Evolutionary conservation across 2,329 filamentous ascomycete species (phyloP), one percentile per base, ranked within the genome.

Genomic region (Pseudogymnoascus sp.): DNA sequence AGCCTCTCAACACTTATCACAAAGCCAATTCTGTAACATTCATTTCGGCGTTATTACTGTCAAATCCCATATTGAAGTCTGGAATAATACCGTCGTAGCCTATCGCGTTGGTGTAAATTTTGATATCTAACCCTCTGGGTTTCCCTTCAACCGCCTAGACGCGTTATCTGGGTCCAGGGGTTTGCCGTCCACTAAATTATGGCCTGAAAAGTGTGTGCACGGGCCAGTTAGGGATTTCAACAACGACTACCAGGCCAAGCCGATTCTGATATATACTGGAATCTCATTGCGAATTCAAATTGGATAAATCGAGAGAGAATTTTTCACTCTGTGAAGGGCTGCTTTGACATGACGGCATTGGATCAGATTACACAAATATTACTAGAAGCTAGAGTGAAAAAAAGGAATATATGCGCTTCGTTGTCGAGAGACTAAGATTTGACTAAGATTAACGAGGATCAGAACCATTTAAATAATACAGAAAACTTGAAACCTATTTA

Each of bases 101-200:
- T 21, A 21, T 21, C 21, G 21, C 28, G 28, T 34, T 34, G 14
- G 25, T 53, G 23, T 56, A 8, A 14, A 36, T 18, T 21, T 18
- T 56, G 50, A 36, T 56, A 56, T 21, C 11, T 36, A 34, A 56
- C 46, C 7, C 28, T 28, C 50, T 21, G 28, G 4, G 11, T 56
- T 36, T 56, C 50, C 28, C n/a, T 56, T 34, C 50, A 4, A 8
- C n/a, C 50, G 16, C 28, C 28, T 56, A 56, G 28, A 10, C 50
- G 50, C 50, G 28, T 2, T 18, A 56, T 56, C 50, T 56, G 50
- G 50, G 50, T 56, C 50, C 50, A 56, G 50, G 50, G 50, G 50
- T 56, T 53, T 56, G 50, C 50, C 50, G 50, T 34, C 28, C 50
- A 56, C 50, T 56, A 56, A 56, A 56, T 12, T 56, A 21, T 16